Evolutionary conservation across 192 early-diverging fungal species (phyloP), one percentile per base, ranked within the genome.

Genomic region (Lunasporangiospora selenospora): DNA sequence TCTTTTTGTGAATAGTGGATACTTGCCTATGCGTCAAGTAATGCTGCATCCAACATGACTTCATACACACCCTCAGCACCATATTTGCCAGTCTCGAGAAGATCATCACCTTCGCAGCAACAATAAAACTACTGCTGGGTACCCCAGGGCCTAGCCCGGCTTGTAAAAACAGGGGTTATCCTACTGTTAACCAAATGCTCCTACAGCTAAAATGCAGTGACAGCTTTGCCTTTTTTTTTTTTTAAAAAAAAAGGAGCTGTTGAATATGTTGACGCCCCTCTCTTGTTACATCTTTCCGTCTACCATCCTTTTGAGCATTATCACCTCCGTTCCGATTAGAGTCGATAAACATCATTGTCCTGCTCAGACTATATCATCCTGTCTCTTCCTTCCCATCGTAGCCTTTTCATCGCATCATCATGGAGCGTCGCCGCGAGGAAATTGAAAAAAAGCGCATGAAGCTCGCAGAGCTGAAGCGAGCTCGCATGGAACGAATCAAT

Each of bases 391-490:
- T n/a, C n/a, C n/a, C n/a, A n/a, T n/a, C n/a, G n/a, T n/a, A n/a
- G n/a, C n/a, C n/a, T n/a, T n/a, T n/a, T n/a, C n/a, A n/a, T n/a
- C n/a, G n/a, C n/a, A n/a, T n/a, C 55, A 53, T 36, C 23, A 90
- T 93, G 88, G 87, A 90, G 58, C 76, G 82, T 58, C 83, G 88
- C 62, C 86, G 83, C 40, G 86, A 88, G 62, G 93, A 97, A 80
- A 78, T 98, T 38, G 95, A 95, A 71, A 91, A 89, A 77, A 98
- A 98, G 80, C 82, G 90, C 46, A 88, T 87, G 53, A 96, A 94
- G 85, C 82, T 98, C 36, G 93, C 92, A 3, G 93, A 96, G 63
- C 86, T 98, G 50, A 81, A 91, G 51, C 83, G 88, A 18, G 85
- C 87, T 40, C 82, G 93, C 58, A 92, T 92, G 62, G 93, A 95